These are phyloP conservation scores for Fistulifera pelliculosa DNA, from an alignment of 108 stramenopile species.

Conservation along the genomic window DNA sequence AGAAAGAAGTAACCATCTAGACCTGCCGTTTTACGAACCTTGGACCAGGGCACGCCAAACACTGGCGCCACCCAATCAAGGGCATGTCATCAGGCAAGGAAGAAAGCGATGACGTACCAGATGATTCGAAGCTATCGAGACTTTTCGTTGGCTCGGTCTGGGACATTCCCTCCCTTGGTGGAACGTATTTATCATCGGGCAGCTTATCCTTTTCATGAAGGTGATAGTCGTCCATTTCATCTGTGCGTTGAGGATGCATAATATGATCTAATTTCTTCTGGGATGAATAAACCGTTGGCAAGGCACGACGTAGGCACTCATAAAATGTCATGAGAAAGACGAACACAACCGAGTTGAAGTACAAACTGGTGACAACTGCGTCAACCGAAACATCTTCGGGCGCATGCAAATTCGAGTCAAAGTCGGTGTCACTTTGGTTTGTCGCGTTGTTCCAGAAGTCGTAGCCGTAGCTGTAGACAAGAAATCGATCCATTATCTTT, in stretches of 20 bases:
- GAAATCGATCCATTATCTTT: too few relatives aligned
- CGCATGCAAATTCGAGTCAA: constrained; percentile 20
- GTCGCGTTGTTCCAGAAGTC: constrained; percentile 4
- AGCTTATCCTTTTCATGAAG: not conserved
- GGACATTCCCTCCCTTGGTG: too few relatives aligned
- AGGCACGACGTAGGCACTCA: constrained; percentile 51
- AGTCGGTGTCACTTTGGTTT: constrained; percentile 10
- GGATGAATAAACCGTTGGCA: constrained; percentile 65
- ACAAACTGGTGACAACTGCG: constrained; percentile 55
- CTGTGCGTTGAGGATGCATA: constrained; percentile 7
- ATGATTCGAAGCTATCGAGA: too few relatives aligned
- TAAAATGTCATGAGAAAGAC: constrained; percentile 54
- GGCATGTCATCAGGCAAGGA: constrained; percentile 36
- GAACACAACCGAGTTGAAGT: constrained; percentile 58
- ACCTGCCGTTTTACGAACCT: constrained; percentile 61
- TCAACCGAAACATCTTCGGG: constrained; percentile 68
- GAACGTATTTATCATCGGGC: not conserved
- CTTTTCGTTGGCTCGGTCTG: too few relatives aligned
- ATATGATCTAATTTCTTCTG: constrained; percentile 22
- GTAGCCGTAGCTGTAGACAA: too few relatives aligned
- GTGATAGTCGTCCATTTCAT: constrained; percentile 3
- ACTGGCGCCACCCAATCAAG: constrained; percentile 69
- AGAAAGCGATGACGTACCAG: constrained; percentile 1
- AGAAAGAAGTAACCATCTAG: constrained; percentile 91
- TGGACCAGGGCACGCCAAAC: constrained; percentile 52